These are phyloP conservation scores for Neurospora sp. DNA, from an alignment of 2,329 filamentous ascomycete species.

Conservation along the genomic window DNA sequence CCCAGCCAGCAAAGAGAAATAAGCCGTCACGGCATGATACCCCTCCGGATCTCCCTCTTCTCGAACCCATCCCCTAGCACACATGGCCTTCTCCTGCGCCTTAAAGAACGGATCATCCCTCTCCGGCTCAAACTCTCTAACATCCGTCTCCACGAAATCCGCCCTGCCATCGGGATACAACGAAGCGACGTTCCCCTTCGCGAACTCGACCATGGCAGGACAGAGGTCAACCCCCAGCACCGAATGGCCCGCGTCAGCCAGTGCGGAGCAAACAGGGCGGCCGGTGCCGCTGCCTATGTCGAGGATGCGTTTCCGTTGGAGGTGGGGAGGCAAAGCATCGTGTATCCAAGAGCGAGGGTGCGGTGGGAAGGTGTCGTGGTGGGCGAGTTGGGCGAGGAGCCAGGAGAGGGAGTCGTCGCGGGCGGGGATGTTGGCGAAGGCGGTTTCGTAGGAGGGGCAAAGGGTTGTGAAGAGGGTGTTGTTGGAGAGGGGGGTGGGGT, in stretches of 20 bases:
- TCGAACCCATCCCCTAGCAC: conserved; percentile 11
- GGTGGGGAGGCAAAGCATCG: not conserved
- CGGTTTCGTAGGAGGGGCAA: not conserved
- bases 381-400: not conserved
- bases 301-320: conserved; percentile 2
- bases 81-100: not conserved
- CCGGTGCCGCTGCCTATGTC: conserved; percentile 24
- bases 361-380: not conserved
- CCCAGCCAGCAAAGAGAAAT: conserved; percentile 21
- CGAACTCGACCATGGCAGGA: conserved; percentile 18
- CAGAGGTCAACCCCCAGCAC: conserved; percentile 23
- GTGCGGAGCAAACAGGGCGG: conserved; percentile 15
- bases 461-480: not conserved
- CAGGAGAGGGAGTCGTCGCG: not conserved
- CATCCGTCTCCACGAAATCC: not conserved
- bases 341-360: not conserved
- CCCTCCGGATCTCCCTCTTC: conserved; percentile 16
- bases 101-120: not conserved
- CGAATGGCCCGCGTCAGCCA: conserved; percentile 21
- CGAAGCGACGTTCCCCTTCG: conserved; percentile 13
- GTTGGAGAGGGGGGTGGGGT: not conserved
- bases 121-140: not conserved
- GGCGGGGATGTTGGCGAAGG: not conserved
- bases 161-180: not conserved
- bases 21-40: conserved; percentile 18